These are phyloP conservation scores for Knufia fluminis DNA, from an alignment of 2,329 filamentous ascomycete species.

Conservation along the genomic window DNA sequence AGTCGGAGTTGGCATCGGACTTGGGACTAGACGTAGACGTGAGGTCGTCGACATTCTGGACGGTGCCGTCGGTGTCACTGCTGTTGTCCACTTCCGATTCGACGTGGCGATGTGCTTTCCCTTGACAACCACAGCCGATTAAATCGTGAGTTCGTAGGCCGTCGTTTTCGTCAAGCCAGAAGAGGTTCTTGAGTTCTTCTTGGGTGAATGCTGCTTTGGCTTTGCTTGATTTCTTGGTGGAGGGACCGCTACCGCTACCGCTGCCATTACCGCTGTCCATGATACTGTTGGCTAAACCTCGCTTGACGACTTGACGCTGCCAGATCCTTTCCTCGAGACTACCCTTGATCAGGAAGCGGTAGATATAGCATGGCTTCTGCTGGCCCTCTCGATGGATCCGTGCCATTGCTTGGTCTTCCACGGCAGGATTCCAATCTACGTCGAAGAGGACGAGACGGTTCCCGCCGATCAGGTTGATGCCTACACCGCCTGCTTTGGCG, in stretches of 20 bases:
- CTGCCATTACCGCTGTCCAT: constrained; percentile 58
- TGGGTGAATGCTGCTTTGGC: constrained; percentile 48
- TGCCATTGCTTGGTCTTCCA: constrained; percentile 65
- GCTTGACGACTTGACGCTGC: constrained; percentile 62
- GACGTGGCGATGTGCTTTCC: constrained; percentile 33
- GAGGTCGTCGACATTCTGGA: no score
- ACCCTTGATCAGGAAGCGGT: constrained; percentile 58
- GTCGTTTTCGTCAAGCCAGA: constrained; percentile 52
- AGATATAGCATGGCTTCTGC: constrained; percentile 58
- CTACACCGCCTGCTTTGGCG: constrained; percentile 61
- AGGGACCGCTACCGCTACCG: constrained; percentile 44
- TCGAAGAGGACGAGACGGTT: constrained; percentile 63
- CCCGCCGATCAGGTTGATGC: constrained; percentile 62
- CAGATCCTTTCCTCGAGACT: constrained; percentile 67
- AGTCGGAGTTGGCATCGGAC: background rate
- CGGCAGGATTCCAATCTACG: constrained; percentile 67
- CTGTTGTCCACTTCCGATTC: no score
- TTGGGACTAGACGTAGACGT: no score
- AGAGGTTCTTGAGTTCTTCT: constrained; percentile 59
- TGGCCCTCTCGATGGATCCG: constrained; percentile 66
- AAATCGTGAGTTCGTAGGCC: constrained; percentile 61
- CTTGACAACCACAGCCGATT: constrained; percentile 53
- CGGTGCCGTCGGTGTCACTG: no score
- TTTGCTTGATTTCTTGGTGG: constrained; percentile 4
- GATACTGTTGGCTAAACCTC: constrained; percentile 60